These are phyloP conservation scores for Steccherinum ochraceum DNA, from an alignment of 768 basidiomycete species.

Conservation along the genomic window DNA sequence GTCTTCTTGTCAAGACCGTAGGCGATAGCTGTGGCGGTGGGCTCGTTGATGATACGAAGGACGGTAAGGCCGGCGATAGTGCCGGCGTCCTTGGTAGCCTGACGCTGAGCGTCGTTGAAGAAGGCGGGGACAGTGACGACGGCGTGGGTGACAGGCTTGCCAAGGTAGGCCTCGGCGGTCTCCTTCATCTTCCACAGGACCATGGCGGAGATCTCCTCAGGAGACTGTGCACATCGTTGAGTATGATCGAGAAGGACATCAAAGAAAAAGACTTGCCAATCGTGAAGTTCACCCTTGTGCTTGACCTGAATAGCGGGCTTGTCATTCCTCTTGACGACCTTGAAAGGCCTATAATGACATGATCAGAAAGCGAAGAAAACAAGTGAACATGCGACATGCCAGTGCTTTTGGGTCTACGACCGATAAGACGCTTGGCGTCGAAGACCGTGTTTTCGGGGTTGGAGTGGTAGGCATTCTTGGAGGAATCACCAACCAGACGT, in stretches of 20 bases:
- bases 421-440: slow-evolving; percentile 89
- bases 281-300: slow-evolving; percentile 38
- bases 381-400: slow-evolving; percentile 73
- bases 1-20: slow-evolving; percentile 38
- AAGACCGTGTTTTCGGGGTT: slow-evolving; percentile 90
- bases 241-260: not conserved
- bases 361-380: not conserved
- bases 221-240: slow-evolving; percentile 15
- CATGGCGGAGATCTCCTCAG: slow-evolving; percentile 40
- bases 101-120: slow-evolving; percentile 43
- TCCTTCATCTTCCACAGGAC: slow-evolving; percentile 42
- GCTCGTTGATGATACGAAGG: slow-evolving; percentile 41
- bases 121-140: slow-evolving; percentile 42
- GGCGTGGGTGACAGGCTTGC: slow-evolving; percentile 37
- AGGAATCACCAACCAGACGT: slow-evolving; percentile 93
- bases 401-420: slow-evolving; percentile 68
- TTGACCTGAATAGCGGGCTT: slow-evolving; percentile 47
- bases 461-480: slow-evolving; percentile 87
- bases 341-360: slow-evolving; percentile 30
- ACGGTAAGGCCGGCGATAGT: slow-evolving; percentile 38
- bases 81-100: slow-evolving; percentile 41
- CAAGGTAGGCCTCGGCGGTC: slow-evolving; percentile 41
- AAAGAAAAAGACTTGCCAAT: slow-evolving; percentile 29
- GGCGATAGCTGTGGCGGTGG: slow-evolving; percentile 40
- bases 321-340: slow-evolving; percentile 26